Evolutionary conservation across 148 eudicot species (phyloP).

Genomic region (Rhododendron ferrugineum): DNA sequence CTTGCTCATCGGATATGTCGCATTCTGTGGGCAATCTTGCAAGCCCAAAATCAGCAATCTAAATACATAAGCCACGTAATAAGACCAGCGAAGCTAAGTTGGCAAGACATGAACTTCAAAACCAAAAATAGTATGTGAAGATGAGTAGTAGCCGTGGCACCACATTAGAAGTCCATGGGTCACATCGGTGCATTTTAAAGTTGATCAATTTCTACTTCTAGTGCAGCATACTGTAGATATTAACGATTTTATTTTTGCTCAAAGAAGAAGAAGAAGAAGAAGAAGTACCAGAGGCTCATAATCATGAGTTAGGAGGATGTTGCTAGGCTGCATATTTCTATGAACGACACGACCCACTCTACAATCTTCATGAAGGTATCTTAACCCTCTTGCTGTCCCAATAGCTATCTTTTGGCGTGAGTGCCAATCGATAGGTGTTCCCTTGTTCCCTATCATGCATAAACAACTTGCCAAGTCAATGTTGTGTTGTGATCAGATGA

Average conservation of each 20-base stretch:
- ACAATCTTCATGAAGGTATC: constrained; percentile 95
- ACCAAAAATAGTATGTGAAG: neutral
- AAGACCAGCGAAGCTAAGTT: neutral
- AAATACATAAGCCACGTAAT: constrained; percentile 10
- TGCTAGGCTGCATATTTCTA: constrained; percentile 75
- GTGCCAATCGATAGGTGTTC: constrained; percentile 44
- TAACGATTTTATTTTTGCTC: neutral
- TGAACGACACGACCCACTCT: constrained; percentile 87
- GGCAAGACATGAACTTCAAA: neutral
- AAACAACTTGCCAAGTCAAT: neutral
- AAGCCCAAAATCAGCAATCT: constrained; percentile 91
- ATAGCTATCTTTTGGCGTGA: constrained; percentile 72
- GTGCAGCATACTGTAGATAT: neutral
- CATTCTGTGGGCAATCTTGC: constrained; percentile 73
- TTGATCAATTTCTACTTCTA: neutral
- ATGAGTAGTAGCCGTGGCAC: neutral
- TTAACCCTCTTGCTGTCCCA: constrained; percentile 82
- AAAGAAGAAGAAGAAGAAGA: neutral
- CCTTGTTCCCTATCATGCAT: constrained; percentile 41
- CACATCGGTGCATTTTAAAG: neutral
- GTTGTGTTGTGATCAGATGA: neutral
- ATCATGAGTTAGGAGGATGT: constrained; percentile 85
- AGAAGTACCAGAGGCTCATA: constrained; percentile 74
- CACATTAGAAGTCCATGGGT: neutral
- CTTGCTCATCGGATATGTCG: constrained; percentile 47